Percentiles rank a stretch among this genome's conserved stretches.
Conservation (phyloP, 2,329 filamentous ascomycete genomes). For the Leptographium radiaticola region DNA sequence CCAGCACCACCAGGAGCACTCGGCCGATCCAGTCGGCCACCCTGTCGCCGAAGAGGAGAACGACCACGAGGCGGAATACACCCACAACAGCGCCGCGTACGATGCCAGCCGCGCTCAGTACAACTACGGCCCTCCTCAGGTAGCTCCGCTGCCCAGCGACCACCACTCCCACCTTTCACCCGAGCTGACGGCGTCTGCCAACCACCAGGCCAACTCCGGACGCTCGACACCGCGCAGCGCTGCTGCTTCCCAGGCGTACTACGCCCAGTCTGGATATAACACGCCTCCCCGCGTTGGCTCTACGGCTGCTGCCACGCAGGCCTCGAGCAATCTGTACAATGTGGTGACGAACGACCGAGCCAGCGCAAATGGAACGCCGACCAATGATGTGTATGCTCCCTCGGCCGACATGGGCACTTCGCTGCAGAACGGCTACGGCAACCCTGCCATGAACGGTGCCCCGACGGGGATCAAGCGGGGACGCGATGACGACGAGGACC, state of each 20-base stretch:
- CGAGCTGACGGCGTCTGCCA: conserved; percentile 72
- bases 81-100: conserved; percentile 67
- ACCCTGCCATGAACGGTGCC: conserved; percentile 53
- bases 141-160: conserved; percentile 55
- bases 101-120: conserved; percentile 59
- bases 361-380: conserved; percentile 48
- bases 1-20: conserved; percentile 35
- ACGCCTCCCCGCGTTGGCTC: conserved; percentile 60
- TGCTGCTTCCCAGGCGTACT: conserved; percentile 58
- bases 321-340: conserved; percentile 75
- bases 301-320: conserved; percentile 22
- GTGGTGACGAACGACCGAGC: conserved; percentile 73
- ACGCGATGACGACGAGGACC: conserved; percentile 30
- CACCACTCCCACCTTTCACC: conserved; percentile 66
- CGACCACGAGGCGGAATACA: conserved; percentile 73
- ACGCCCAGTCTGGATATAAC: conserved; percentile 58
- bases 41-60: conserved; percentile 50
- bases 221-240: conserved; percentile 77
- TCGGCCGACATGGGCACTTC: conserved; percentile 44
- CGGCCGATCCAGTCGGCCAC: conserved; percentile 40
- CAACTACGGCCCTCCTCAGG: conserved; percentile 52
- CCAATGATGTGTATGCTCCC: conserved; percentile 58
- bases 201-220: conserved; percentile 66
- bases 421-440: conserved; percentile 50
- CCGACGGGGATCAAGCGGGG: conserved; percentile 27